These are phyloP conservation scores for Echria macrotheca DNA, from an alignment of 495 filamentous ascomycete genomes.

Conservation along the genomic window DNA sequence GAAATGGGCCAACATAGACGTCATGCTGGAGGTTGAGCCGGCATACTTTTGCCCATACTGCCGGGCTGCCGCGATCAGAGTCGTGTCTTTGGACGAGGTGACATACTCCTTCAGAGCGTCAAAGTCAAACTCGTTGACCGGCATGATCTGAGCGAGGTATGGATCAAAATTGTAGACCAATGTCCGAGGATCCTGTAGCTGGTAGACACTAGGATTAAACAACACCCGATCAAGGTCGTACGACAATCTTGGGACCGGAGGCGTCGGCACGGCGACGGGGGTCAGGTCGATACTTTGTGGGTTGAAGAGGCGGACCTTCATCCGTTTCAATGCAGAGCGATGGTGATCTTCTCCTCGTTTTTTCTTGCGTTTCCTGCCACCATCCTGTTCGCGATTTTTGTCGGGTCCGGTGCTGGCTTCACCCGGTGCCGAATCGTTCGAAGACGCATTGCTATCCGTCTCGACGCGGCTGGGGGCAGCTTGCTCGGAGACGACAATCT, in stretches of 20 bases:
- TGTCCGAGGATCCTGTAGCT: constrained; percentile 82
- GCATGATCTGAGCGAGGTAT: constrained; percentile 87
- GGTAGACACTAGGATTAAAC: constrained; percentile 93
- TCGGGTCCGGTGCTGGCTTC: too few species aligned
- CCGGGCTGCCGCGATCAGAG: constrained; percentile 59
- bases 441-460: too few species aligned
- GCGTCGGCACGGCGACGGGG: constrained; percentile 47
- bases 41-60: constrained; percentile 73
- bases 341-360: too few species aligned
- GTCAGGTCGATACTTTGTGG: neutral
- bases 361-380: too few species aligned
- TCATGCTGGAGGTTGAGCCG: constrained; percentile 97
- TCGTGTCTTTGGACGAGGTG: constrained; percentile 78
- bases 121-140: constrained; percentile 86
- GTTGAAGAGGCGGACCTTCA: constrained; percentile 5
- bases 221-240: constrained; percentile 85
- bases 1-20: constrained; percentile 77
- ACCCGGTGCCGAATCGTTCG: too few species aligned
- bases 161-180: constrained; percentile 94
- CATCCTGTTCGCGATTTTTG: too few species aligned
- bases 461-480: too few species aligned
- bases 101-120: constrained; percentile 75
- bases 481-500: too few species aligned
- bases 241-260: constrained; percentile 63
- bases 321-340: too few species aligned